Percentiles rank a stretch among this genome's conserved stretches.
Conservation (phyloP, 148 eudicot genomes). For the Mesembryanthemum crystallinum region DNA sequence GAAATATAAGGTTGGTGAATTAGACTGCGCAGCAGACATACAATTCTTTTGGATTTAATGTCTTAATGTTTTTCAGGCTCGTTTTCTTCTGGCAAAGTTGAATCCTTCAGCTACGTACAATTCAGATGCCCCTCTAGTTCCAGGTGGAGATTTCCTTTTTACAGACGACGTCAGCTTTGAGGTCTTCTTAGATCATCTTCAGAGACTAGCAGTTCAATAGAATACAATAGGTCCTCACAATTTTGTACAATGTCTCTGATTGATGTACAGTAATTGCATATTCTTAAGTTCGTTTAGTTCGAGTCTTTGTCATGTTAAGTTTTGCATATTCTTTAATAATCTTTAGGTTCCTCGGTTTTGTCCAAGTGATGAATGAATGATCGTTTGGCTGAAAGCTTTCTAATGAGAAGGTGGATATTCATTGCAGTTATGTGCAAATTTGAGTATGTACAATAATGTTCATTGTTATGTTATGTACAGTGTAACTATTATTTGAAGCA, state of each 20-base stretch:
- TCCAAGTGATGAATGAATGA: background rate
- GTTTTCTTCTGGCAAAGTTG: conserved; percentile 90
- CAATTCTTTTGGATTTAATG: background rate
- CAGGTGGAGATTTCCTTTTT: conserved; percentile 87
- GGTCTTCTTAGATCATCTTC: conserved; percentile 87
- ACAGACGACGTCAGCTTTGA: conserved; percentile 96
- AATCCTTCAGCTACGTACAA: conserved; percentile 95
- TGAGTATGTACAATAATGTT: no score
- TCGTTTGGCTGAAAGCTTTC: background rate
- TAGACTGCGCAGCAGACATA: background rate
- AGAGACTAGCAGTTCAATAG: conserved; percentile 83
- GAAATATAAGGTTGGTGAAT: no score
- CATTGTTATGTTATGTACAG: background rate
- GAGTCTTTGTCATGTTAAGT: background rate
- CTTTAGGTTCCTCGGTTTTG: conserved; percentile 6
- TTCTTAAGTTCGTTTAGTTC: background rate
- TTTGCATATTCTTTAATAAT: conserved; percentile 12
- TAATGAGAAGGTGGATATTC: background rate
- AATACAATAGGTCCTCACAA: conserved; percentile 22
- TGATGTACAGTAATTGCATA: conserved; percentile 45
- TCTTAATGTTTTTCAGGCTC: conserved; percentile 57
- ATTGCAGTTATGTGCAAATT: background rate
- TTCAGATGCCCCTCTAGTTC: conserved; percentile 52
- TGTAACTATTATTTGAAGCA: background rate
- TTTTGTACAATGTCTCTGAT: conserved; percentile 52